Evolutionary conservation across 192 early-diverging fungal genomes (phyloP), one percentile per base, ranked within the genome.

Genomic region (Phlyctochytrium bullatum): DNA sequence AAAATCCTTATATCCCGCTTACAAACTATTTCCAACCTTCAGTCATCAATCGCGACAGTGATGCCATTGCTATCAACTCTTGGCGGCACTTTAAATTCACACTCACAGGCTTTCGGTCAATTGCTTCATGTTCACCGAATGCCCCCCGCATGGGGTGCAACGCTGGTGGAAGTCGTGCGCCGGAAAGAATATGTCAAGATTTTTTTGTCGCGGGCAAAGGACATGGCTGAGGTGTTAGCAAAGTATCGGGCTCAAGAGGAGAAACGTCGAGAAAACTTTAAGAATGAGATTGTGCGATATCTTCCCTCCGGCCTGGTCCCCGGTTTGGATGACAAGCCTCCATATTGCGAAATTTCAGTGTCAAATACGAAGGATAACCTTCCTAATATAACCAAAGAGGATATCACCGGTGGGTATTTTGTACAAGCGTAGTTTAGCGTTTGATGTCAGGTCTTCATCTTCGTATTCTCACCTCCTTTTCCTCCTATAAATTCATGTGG

Each of bases 81-180:
- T 23, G 52, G 24, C 25, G 28, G 52, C 29, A 54, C 52, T 2
- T 54, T 76, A 27, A 62, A 60, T 25, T 36, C 67, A 0, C 67
- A 80, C 28, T 74, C 65, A 0, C 58, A 69, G 31, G 82, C 78
- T 16, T 78, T 83, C 50, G 34, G 57, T 23, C 82, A 83, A 54
- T 62, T 83, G 6, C 57, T 80, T 24, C 79, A 80, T 69, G 75
- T 83, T 0, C 78, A 83, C 68, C 71, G 82, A 25, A 83, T 83
- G 77, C 73, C 77, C 12, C 71, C 78, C 3, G 82, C 82, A 1
- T 83, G 77, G 77, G 82, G 76, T 25, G 82, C 78, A 20, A 53
- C 73, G 1, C 36, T 79, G 30, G 73, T 78, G 2, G 82, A 83
- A 58, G 72, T 83, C 66, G 82, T 81, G 2, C 74, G 82, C 59